Conservation (phyloP, 108 stramenopile species). For the Poteriospumella lacustris region DNA sequence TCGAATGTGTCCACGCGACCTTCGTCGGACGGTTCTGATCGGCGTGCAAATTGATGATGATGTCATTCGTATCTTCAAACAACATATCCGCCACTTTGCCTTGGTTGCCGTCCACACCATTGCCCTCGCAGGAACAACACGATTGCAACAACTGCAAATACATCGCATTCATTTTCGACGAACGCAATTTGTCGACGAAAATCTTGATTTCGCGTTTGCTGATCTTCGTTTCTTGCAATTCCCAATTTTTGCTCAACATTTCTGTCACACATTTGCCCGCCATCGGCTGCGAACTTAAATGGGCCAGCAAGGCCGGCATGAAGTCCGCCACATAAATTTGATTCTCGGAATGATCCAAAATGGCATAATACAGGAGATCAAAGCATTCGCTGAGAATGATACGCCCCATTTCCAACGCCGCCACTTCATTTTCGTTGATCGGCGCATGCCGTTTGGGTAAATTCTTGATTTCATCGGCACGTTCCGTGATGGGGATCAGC, state of each 20-base stretch:
- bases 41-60: conserved; percentile 27
- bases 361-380: conserved; percentile 29
- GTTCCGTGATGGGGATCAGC: conserved; percentile 9
- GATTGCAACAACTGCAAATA: conserved; percentile 36
- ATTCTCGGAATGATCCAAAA: conserved; percentile 22
- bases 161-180: conserved; percentile 34
- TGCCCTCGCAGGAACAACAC: conserved; percentile 33
- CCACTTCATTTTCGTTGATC: background rate
- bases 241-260: conserved; percentile 36
- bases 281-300: conserved; percentile 26
- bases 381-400: background rate
- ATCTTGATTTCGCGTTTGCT: conserved; percentile 24
- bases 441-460: background rate
- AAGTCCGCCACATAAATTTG: conserved; percentile 39
- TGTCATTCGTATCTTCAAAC: conserved; percentile 10
- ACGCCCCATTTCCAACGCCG: background rate
- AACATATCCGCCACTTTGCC: conserved; percentile 29
- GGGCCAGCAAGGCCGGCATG: conserved; percentile 31
- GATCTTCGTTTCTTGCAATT: conserved; percentile 41
- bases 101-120: conserved; percentile 42
- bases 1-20: background rate
- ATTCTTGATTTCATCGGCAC: background rate
- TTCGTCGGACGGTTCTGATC: background rate
- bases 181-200: conserved; percentile 28
- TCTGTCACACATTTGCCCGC: conserved; percentile 29